These are phyloP conservation scores for Coelastrella sp. DNA, from an alignment of 139 green algal genomes.

Conservation along the genomic window DNA sequence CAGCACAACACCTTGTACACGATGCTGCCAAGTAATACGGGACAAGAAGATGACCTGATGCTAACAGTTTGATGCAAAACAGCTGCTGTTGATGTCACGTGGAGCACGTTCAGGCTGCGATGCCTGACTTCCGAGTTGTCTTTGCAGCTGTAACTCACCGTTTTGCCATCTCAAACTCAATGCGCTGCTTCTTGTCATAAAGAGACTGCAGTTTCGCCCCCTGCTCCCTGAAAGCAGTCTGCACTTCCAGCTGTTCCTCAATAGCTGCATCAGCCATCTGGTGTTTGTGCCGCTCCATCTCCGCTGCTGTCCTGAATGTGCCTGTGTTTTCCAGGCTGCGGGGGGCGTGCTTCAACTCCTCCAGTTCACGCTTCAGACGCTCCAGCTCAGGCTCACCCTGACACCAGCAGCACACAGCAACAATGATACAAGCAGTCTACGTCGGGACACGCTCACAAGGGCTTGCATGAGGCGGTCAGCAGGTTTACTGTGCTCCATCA, in stretches of 20 bases:
- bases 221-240: slow-evolving; percentile 88
- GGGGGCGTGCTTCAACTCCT: slow-evolving; percentile 83
- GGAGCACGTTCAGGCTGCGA: too few species aligned
- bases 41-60: neutral
- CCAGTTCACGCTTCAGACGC: slow-evolving; percentile 84
- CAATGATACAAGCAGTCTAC: neutral
- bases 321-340: slow-evolving; percentile 74
- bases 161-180: slow-evolving; percentile 79
- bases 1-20: neutral
- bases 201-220: slow-evolving; percentile 79
- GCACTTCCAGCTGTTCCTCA: slow-evolving; percentile 88
- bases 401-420: neutral
- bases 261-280: slow-evolving; percentile 80
- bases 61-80: too few species aligned
- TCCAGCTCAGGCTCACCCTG: slow-evolving; percentile 89
- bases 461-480: too few species aligned
- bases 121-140: neutral
- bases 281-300: slow-evolving; percentile 84
- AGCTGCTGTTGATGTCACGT: too few species aligned
- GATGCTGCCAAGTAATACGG: neutral
- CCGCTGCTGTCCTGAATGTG: slow-evolving; percentile 77
- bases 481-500: neutral
- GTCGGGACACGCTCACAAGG: neutral
- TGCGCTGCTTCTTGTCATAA: slow-evolving; percentile 80
- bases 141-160: slow-evolving; percentile 47